Evolutionary conservation across 2,329 filamentous ascomycete genomes (phyloP), one percentile per base, ranked within the genome.

Genomic region (Xylaria sp.): DNA sequence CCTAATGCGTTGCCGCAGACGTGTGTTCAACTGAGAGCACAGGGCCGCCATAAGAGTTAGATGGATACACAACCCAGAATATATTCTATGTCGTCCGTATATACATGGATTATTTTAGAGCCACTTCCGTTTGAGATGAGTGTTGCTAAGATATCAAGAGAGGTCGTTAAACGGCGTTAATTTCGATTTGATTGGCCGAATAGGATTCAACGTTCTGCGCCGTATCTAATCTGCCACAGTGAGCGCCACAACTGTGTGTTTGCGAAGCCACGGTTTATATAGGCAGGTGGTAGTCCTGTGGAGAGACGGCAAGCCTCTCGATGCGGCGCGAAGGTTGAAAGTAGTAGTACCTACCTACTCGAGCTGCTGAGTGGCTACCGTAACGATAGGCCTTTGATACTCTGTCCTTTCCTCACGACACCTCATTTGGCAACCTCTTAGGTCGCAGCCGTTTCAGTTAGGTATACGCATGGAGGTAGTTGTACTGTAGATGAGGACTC

Each of bases 401-500:
- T 53, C 33, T 50, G 6, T 31, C n/a, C n/a, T n/a, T n/a, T n/a
- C n/a, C 51, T 46, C 47, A 58, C 47, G 50, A 46, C 33, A 52
- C 50, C 40, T 60, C 49, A 21, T 50, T 60, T 49, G 28, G 47
- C 45, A 46, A 42, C 23, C 25, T 25, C 40, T 17, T 28, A 40
- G 49, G 59, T 57, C 55, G 59, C 45, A 63, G 56, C 54, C 49
- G 63, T 59, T 64, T 66, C 57, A 64, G 54, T 61, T n/a, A n/a
- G n/a, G n/a, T n/a, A n/a, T n/a, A n/a, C n/a, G n/a, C n/a, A n/a
- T n/a, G n/a, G n/a, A n/a, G n/a, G n/a, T n/a, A n/a, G n/a, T 31
- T 9, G 28, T 31, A 31, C 9, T 5, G 28, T 9, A 31, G 28
- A 9, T 9, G 9, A 31, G 28, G 28, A 31, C 28, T 9, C 28